These are phyloP conservation scores for Raffaelea ambrosiae DNA, from an alignment of 2,329 filamentous ascomycete genomes.

Conservation along the genomic window DNA sequence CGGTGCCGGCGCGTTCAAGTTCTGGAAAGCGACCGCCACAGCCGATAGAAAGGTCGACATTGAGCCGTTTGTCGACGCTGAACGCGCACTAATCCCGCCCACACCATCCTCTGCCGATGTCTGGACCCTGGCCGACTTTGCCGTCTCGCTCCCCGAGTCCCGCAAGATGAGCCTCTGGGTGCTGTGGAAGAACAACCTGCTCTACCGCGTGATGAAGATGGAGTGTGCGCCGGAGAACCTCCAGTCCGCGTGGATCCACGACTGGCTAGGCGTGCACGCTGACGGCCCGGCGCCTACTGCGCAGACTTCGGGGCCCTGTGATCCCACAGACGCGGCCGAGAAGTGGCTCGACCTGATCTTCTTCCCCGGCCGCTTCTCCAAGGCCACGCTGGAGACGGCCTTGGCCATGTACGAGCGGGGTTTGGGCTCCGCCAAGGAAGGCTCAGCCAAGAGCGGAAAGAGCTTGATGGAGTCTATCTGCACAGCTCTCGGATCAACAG, in stretches of 20 bases:
- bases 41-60: slow-evolving; percentile 56
- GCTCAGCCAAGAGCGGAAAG: slow-evolving; percentile 27
- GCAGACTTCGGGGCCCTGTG: slow-evolving; percentile 51
- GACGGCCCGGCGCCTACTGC: slow-evolving; percentile 46
- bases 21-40: slow-evolving; percentile 68
- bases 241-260: slow-evolving; percentile 50
- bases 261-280: slow-evolving; percentile 62
- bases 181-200: slow-evolving; percentile 77
- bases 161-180: slow-evolving; percentile 52
- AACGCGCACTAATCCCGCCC: slow-evolving; percentile 54
- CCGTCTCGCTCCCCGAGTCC: slow-evolving; percentile 47
- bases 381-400: slow-evolving; percentile 72
- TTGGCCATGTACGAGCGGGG: slow-evolving; percentile 72
- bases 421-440: slow-evolving; percentile 31
- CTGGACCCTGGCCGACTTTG: slow-evolving; percentile 75
- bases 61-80: slow-evolving; percentile 46
- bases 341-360: slow-evolving; percentile 83
- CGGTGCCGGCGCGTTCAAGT: slow-evolving; percentile 84
- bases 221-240: slow-evolving; percentile 62
- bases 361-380: slow-evolving; percentile 73
- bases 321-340: slow-evolving; percentile 64
- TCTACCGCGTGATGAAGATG: slow-evolving; percentile 65
- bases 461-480: slow-evolving; percentile 70
- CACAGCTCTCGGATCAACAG: slow-evolving; percentile 60
- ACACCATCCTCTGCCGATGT: slow-evolving; percentile 64